Evolutionary conservation across 208 protist species (phyloP).

Genomic region (Herpetomonas samuelpessoai): DNA sequence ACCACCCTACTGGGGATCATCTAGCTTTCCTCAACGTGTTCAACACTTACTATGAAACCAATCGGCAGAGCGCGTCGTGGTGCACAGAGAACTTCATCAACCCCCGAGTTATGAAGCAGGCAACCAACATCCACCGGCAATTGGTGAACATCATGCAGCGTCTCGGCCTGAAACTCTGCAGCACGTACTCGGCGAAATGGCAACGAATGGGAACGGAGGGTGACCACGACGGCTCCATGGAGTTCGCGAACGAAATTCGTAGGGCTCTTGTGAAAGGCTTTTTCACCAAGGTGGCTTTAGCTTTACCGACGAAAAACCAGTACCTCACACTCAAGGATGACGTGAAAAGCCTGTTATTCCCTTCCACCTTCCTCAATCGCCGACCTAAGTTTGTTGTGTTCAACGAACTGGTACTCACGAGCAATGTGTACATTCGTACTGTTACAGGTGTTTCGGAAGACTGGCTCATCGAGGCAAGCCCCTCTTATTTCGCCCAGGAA

Average conservation of each 20-base stretch:
- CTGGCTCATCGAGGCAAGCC: slow-evolving; percentile 87
- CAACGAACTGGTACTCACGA: slow-evolving; percentile 96
- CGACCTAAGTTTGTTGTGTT: slow-evolving; percentile 98
- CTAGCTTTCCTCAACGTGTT: slow-evolving; percentile 95
- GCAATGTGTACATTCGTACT: slow-evolving; percentile 96
- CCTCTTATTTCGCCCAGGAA: slow-evolving; percentile 83
- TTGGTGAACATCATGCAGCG: slow-evolving; percentile 90
- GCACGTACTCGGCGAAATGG: slow-evolving; percentile 52
- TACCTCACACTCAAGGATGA: slow-evolving; percentile 97
- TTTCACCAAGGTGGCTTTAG: slow-evolving; percentile 96
- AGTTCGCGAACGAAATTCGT: slow-evolving; percentile 88
- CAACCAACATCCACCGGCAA: slow-evolving; percentile 95
- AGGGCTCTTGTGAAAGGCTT: slow-evolving; percentile 92
- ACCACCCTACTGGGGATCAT: slow-evolving; percentile 96
- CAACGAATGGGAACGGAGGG: background rate
- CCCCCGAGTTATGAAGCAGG: slow-evolving; percentile 90
- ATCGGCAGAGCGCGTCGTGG: slow-evolving; percentile 85
- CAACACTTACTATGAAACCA: slow-evolving; percentile 67
- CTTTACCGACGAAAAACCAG: slow-evolving; percentile 94
- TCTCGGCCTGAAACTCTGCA: slow-evolving; percentile 48
- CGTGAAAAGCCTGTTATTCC: slow-evolving; percentile 91
- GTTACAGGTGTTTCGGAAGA: slow-evolving; percentile 94
- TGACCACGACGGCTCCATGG: slow-evolving; percentile 24
- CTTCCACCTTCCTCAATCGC: slow-evolving; percentile 88
- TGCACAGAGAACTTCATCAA: slow-evolving; percentile 98